Evolutionary conservation across 805 yeast species (phyloP), one percentile per base, ranked within the genome.

Genomic region (Tetrapisispora iriomotensis): DNA sequence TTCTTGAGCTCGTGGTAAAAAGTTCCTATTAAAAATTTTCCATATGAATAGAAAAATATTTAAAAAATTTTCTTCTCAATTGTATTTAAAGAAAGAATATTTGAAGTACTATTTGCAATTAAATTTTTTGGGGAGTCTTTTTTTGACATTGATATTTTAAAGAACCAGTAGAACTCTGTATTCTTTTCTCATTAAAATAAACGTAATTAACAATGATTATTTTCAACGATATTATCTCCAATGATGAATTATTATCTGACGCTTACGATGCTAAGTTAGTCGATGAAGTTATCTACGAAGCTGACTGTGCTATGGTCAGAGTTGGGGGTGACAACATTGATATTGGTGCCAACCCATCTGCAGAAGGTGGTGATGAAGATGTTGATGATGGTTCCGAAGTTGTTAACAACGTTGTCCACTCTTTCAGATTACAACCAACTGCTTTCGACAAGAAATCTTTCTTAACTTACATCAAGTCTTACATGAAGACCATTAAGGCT

Each of bases 321-420:
- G 86, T 92, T 60, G 79, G 77, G 67, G 83, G 86, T 64, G 96
- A 78, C 61, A 92, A 92, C 64, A 79, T 92, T 58, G 97, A 92
- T 70, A 92, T 92, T 68, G 98, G 98, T 73, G 98, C 95, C 62
- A 92, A 92, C 82, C 96, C 98, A 64, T 86, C 96, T 60, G 96
- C 97, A 54, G 98, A 92, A 73, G 97, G 74, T 55, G 96, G 72
- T 65, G 86, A 64, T 40, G 95, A 82, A 27, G 88, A 69, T 43
- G 65, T 77, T 38, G 97, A 86, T 59, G 95, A 83, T 39, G 85
- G 81, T 69, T 73, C 74, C 57, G 90, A 82, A 71, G 76, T 85
- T 59, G 96, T 92, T 66, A 92, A 90, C 94, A 92, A 92, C 76
- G 85, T 92, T 65, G 96, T 90, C 58, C 79, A 87, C 88, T 86